phyloP scores from a whole-genome alignment of 2,329 filamentous ascomycete species.

The Thelonectria discophora region DNA sequence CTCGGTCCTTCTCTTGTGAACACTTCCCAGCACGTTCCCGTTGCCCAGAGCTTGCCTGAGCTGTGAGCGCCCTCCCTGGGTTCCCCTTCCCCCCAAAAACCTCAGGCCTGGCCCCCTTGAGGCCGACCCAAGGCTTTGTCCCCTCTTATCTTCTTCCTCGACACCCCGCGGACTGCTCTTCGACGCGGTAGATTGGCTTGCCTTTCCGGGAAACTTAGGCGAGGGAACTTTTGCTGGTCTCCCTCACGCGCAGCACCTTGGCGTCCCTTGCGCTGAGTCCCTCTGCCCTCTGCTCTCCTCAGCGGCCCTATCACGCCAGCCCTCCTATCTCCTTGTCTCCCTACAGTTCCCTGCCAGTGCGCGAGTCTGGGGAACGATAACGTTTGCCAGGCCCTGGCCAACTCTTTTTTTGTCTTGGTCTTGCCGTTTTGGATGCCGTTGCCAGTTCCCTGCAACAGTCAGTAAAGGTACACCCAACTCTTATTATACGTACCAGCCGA shows the following conservation, averaged over 20 bases:
- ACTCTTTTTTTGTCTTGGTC: conserved; percentile 25
- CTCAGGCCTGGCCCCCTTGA: conserved; percentile 23
- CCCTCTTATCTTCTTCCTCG: conserved; percentile 41
- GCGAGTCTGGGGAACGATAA: conserved; percentile 48
- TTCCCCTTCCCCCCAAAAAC: conserved; percentile 5
- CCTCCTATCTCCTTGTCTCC: conserved; percentile 40
- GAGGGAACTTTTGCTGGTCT: conserved; percentile 53
- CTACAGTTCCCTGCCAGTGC: conserved; percentile 26
- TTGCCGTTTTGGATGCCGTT: conserved; percentile 29
- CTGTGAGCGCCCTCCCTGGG: conserved; percentile 1
- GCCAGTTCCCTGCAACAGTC: conserved; percentile 27
- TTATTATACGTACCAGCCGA: conserved; percentile 45
- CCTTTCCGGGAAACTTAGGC: conserved; percentile 49
- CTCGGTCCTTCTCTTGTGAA: conserved; percentile 38
- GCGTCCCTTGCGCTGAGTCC: conserved; percentile 38
- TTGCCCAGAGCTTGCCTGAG: conserved; percentile 7
- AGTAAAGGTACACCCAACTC: no score
- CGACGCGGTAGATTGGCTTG: conserved; percentile 46
- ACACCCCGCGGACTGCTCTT: conserved; percentile 40
- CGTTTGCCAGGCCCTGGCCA: conserved; percentile 42
- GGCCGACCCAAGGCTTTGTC: conserved; percentile 26
- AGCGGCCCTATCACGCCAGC: conserved; percentile 41
- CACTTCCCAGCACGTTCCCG: conserved; percentile 8
- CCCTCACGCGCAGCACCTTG: conserved; percentile 48
- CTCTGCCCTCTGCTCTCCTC: conserved; percentile 35